Evolutionary conservation across 257 asterid genomes (phyloP).

Genomic region (Fraxinus quadrangulata): DNA sequence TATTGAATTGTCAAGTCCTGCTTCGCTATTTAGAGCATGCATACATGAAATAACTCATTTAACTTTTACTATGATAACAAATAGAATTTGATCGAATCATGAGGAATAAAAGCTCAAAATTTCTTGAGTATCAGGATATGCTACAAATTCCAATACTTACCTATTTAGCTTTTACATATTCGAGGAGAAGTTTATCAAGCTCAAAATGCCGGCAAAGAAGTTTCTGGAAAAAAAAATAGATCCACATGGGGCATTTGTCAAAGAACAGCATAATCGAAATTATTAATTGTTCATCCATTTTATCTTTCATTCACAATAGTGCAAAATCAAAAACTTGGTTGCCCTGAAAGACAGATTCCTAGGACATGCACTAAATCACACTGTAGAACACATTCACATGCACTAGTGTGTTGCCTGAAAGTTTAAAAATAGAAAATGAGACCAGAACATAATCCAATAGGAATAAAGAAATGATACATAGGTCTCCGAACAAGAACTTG

Average conservation of each 20-base stretch:
- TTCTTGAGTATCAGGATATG: constrained; percentile 3
- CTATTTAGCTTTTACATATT: constrained; percentile 77
- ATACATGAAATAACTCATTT: neutral
- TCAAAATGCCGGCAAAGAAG: constrained; percentile 81
- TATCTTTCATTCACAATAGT: neutral
- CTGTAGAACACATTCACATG: neutral
- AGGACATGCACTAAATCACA: neutral
- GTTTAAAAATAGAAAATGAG: neutral
- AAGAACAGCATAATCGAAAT: constrained; percentile 13
- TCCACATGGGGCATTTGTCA: constrained; percentile 16
- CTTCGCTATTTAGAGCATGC: neutral
- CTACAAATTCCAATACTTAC: constrained; percentile 32
- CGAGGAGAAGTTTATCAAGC: constrained; percentile 82
- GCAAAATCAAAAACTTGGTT: constrained; percentile 7
- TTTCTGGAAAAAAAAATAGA: constrained; percentile 48
- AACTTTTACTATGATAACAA: neutral
- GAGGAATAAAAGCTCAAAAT: neutral
- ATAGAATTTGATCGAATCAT: neutral
- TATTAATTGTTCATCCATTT: neutral
- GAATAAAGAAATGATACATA: neutral
- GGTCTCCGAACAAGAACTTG: neutral
- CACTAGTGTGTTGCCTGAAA: neutral
- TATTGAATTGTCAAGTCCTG: neutral
- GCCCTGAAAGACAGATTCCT: neutral
- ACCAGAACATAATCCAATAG: neutral